A percentile compares a stretch with the other conserved stretches of the same genome.
Evolutionary conservation across 2,329 filamentous ascomycete species (phyloP).

Genomic region (Arachnomyces sp.): DNA sequence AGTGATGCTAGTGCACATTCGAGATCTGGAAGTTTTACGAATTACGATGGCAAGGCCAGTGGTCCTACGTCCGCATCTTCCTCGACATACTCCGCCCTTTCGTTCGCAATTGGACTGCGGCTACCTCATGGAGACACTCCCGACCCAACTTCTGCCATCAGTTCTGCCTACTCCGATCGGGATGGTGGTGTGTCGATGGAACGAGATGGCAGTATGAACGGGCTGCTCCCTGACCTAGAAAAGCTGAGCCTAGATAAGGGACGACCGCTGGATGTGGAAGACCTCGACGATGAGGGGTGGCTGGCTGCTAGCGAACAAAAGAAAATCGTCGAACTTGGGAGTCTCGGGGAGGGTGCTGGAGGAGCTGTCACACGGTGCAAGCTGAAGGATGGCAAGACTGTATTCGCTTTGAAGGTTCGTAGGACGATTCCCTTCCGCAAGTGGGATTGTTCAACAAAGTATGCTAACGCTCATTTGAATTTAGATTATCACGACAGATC

Average conservation of each 20-base stretch:
- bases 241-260: slow-evolving; percentile 75
- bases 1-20: slow-evolving; percentile 77
- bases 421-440: neutral
- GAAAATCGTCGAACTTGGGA: slow-evolving; percentile 79
- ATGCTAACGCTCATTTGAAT: slow-evolving; percentile 14
- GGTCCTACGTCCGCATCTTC: slow-evolving; percentile 77
- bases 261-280: slow-evolving; percentile 78
- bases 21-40: slow-evolving; percentile 73
- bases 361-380: slow-evolving; percentile 89
- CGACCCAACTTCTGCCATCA: slow-evolving; percentile 82
- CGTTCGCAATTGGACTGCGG: slow-evolving; percentile 65
- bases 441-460: neutral
- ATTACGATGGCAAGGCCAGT: slow-evolving; percentile 64
- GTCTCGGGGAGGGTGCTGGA: slow-evolving; percentile 86
- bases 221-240: slow-evolving; percentile 67
- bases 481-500: slow-evolving; percentile 95
- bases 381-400: slow-evolving; percentile 81
- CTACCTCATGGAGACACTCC: slow-evolving; percentile 57
- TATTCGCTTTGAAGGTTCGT: slow-evolving; percentile 88
- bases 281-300: slow-evolving; percentile 92
- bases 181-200: slow-evolving; percentile 72
- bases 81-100: slow-evolving; percentile 76
- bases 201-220: slow-evolving; percentile 69
- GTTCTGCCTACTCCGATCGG: slow-evolving; percentile 72
- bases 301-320: slow-evolving; percentile 82